A percentile compares a stretch with the other conserved stretches of the same genome.
Conservation (phyloP, 345 rosid species). For the Populus simonii region DNA sequence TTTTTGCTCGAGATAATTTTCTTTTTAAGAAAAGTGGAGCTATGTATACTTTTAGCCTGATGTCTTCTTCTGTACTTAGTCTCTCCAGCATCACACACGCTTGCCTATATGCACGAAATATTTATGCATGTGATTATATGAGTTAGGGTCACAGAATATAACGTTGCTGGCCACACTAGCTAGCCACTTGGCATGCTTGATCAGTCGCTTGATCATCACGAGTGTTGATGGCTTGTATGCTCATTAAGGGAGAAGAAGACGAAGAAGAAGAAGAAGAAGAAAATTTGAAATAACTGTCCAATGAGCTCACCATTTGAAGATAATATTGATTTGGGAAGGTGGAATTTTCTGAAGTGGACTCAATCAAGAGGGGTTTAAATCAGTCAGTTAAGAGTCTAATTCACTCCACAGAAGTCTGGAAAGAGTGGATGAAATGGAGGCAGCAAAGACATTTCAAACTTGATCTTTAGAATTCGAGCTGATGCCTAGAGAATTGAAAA, state of each 20-base stretch:
- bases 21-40: background rate
- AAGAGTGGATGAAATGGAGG: background rate
- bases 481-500: background rate
- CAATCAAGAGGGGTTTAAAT: background rate
- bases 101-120: background rate
- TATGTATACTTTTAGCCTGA: background rate
- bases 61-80: background rate
- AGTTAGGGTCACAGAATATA: too few species aligned
- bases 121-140: background rate
- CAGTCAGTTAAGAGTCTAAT: background rate
- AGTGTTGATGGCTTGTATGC: background rate
- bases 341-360: background rate
- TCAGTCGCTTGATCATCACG: background rate
- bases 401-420: background rate
- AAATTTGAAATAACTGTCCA: background rate
- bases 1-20: background rate
- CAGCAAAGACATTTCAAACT: slow-evolving; percentile 4
- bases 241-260: background rate
- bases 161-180: background rate
- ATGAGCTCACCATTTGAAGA: background rate
- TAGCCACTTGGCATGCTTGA: background rate
- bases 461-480: background rate
- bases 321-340: background rate
- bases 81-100: background rate
- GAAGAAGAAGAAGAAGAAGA: background rate